Conservation (phyloP, 1,284 basidiomycete species). For the Leccinum huronense region DNA sequence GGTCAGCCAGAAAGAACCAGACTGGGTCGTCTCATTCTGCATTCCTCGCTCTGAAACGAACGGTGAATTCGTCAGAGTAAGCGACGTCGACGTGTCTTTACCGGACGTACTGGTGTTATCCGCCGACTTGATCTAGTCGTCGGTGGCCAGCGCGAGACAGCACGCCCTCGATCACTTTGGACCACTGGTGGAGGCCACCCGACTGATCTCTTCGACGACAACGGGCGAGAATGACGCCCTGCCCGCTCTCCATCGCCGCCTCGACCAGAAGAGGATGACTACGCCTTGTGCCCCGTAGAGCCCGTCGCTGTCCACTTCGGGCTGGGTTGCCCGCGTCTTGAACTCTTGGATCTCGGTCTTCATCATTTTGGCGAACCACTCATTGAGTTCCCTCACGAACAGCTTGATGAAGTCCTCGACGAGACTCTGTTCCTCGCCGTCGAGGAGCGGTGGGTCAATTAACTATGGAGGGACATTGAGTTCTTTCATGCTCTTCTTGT, state of each 20-base stretch:
- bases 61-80: no score
- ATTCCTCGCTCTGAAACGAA: no score
- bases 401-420: constrained; percentile 96
- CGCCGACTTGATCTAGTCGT: no score
- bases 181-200: constrained; percentile 78
- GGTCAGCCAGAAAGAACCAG: no score
- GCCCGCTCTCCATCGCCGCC: constrained; percentile 92
- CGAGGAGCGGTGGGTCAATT: constrained; percentile 86
- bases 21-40: no score
- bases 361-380: constrained; percentile 96
- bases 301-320: constrained; percentile 87
- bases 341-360: constrained; percentile 88
- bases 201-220: constrained; percentile 85
- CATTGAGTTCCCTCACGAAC: constrained; percentile 86
- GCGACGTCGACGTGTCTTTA: no score
- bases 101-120: no score
- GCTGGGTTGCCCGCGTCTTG: constrained; percentile 77
- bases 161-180: constrained; percentile 73
- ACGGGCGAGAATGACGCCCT: constrained; percentile 89
- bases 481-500: constrained; percentile 94
- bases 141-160: no score
- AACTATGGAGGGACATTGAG: constrained; percentile 79
- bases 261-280: constrained; percentile 97
- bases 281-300: constrained; percentile 91
- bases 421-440: constrained; percentile 89